A percentile compares a stretch with the other conserved stretches of the same genome.
These are phyloP conservation scores for Plasmodiophora brassicae DNA, from an alignment of 208 protist species.

Conservation along the genomic window DNA sequence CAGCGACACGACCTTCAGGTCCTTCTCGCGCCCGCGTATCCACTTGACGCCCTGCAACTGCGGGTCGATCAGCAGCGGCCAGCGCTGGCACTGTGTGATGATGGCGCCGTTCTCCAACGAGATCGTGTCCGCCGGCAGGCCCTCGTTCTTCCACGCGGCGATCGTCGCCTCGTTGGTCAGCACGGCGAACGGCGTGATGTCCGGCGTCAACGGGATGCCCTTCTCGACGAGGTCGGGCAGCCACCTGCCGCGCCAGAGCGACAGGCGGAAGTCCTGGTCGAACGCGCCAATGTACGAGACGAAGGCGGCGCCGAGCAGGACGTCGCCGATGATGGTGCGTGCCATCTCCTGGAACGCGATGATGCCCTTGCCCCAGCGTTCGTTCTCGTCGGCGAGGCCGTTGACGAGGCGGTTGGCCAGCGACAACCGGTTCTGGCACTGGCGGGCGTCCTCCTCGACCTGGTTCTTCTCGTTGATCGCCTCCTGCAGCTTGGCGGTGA, in stretches of 20 bases:
- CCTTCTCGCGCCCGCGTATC: slow-evolving; percentile 87
- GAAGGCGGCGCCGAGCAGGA: slow-evolving; percentile 89
- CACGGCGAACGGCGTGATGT: slow-evolving; percentile 81
- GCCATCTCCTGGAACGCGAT: slow-evolving; percentile 76
- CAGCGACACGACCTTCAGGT: slow-evolving; percentile 81
- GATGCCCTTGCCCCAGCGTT: slow-evolving; percentile 88
- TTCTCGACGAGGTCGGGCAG: slow-evolving; percentile 76
- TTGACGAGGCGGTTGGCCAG: slow-evolving; percentile 82
- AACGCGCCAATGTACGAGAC: slow-evolving; percentile 96
- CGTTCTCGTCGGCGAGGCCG: slow-evolving; percentile 89
- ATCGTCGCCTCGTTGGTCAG: slow-evolving; percentile 74
- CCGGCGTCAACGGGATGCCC: slow-evolving; percentile 82
- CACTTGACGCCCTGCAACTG: slow-evolving; percentile 94
- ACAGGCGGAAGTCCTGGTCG: slow-evolving; percentile 84
- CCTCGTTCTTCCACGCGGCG: slow-evolving; percentile 93
- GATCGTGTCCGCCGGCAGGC: slow-evolving; percentile 87
- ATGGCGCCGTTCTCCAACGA: slow-evolving; percentile 95
- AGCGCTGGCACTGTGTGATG: slow-evolving; percentile 86
- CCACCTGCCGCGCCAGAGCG: slow-evolving; percentile 83
- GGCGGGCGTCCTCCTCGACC: slow-evolving; percentile 43
- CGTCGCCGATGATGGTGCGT: slow-evolving; percentile 87
- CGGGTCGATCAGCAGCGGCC: slow-evolving; percentile 96
- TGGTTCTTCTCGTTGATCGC: slow-evolving; percentile 78
- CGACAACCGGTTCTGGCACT: slow-evolving; percentile 50
- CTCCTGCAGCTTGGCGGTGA: slow-evolving; percentile 84